Evolutionary conservation across 164 flowering plant species (phyloP).

Genomic region (Cinnamomum chago): DNA sequence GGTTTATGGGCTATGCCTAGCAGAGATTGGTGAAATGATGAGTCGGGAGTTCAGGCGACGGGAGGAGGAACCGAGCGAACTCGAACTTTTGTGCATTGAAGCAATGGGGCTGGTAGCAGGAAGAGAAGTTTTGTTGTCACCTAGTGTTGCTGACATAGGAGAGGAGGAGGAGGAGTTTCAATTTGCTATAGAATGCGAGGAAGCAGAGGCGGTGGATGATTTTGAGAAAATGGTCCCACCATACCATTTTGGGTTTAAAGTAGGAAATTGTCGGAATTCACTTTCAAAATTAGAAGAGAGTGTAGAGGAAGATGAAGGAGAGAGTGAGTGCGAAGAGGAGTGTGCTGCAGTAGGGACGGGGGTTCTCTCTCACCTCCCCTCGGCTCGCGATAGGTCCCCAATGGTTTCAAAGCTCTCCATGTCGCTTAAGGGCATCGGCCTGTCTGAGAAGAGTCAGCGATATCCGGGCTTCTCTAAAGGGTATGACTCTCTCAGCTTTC

Average conservation of each 20-base stretch:
- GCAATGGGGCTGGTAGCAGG: conserved; percentile 36
- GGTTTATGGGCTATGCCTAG: conserved; percentile 48
- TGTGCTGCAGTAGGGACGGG: not conserved
- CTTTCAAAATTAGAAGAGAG: conserved; percentile 47
- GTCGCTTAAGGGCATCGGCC: conserved; percentile 48
- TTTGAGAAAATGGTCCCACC: conserved; percentile 7
- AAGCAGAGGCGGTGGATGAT: conserved; percentile 23
- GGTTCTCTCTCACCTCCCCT: not conserved
- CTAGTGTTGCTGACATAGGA: conserved; percentile 5
- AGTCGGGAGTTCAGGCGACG: conserved; percentile 42
- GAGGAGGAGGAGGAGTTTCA: conserved; percentile 37
- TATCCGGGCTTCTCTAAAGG: conserved; percentile 27
- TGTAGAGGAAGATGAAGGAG: conserved; percentile 31
- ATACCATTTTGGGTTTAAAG: conserved; percentile 16
- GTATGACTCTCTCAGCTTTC: conserved; percentile 15
- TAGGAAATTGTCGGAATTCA: conserved; percentile 23
- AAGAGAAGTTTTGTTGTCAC: conserved; percentile 6
- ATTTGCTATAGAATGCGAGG: conserved; percentile 47
- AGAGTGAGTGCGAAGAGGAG: conserved; percentile 17
- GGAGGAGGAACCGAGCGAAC: conserved; percentile 61
- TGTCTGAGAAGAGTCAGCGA: conserved; percentile 46
- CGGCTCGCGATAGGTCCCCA: conserved; percentile 15
- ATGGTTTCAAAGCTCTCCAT: conserved; percentile 55
- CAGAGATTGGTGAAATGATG: conserved; percentile 77
- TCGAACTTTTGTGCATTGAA: conserved; percentile 52